Evolutionary conservation across 2,329 filamentous ascomycete species (phyloP), one percentile per base, ranked within the genome.

Genomic region (Akanthomyces dipterigenus): DNA sequence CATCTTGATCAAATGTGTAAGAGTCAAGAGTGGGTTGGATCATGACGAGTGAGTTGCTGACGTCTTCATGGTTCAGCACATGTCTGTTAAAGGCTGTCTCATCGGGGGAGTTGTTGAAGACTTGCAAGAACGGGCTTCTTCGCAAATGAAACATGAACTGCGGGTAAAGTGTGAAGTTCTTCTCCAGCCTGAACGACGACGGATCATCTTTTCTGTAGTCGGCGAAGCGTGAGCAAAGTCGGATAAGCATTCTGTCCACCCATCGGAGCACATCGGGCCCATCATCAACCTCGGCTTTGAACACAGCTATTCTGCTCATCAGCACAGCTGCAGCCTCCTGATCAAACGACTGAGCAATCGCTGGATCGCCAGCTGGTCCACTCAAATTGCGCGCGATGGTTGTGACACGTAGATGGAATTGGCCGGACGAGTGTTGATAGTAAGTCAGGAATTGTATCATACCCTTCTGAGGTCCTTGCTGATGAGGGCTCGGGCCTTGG

Each of bases 121-220:
- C 93, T 72, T 99, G 95, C 66, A 99, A 77, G 80, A 99, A 99
- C 75, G 98, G 95, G 76, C 92, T 96, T 75, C 95, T 87, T 68
- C 95, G 89, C 64, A 99, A 83, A 75, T 99, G 95, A 82, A 99
- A 99, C 95, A 99, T 99, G 78, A 99, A 99, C 73, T 99, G 95
- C 28, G 95, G 95, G 72, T 99, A 99, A 18, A 99, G 83, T 0
- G 93, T 98, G 72, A 99, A 99, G 80, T 99, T 99, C 85, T 97
- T 97, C 76, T 99, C 95, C 65, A 96, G 77, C 40, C 92, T 86
- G 85, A 99, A 99, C 0, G 93, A 98, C 5, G 93, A 96, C 16
- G 95, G 92, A 69, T 99, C 95, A 72, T 99, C 95, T 77, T 99
- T 99, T 65, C 95, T 85, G 74, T 99, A 99, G 75, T 99, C 95